These are phyloP conservation scores for Phaeosphaeria sp. DNA, from an alignment of 2,329 filamentous ascomycete species.

Conservation along the genomic window DNA sequence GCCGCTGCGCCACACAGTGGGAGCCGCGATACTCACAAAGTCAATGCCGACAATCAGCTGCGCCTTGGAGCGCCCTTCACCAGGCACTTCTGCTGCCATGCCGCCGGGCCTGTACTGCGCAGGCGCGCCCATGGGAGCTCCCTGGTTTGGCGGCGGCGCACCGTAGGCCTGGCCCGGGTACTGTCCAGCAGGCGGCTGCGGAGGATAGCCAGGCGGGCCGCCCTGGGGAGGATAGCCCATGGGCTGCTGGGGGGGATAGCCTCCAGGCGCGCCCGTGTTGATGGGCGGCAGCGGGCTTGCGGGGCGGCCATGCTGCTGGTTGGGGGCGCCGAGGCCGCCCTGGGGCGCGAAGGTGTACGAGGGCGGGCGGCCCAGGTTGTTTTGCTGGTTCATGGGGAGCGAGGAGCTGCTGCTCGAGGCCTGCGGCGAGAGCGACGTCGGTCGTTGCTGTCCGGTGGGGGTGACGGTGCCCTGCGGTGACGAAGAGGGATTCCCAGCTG, in stretches of 20 bases:
- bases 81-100: slow-evolving; percentile 77
- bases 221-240: slow-evolving; percentile 51
- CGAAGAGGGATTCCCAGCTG: slow-evolving; percentile 58
- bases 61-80: slow-evolving; percentile 87
- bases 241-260: slow-evolving; percentile 47
- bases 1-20: slow-evolving; percentile 16
- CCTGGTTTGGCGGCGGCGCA: slow-evolving; percentile 35
- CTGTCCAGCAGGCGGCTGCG: slow-evolving; percentile 40
- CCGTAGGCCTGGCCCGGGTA: slow-evolving; percentile 39
- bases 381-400: slow-evolving; percentile 62
- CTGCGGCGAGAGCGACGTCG: slow-evolving; percentile 49
- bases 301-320: slow-evolving; percentile 53
- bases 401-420: slow-evolving; percentile 48
- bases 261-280: slow-evolving; percentile 59
- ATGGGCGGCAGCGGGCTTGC: slow-evolving; percentile 64
- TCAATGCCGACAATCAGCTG: slow-evolving; percentile 99
- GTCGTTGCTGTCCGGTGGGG: slow-evolving; percentile 47
- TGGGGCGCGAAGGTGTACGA: slow-evolving; percentile 65
- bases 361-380: slow-evolving; percentile 66
- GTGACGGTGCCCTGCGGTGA: slow-evolving; percentile 42
- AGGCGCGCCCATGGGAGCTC: slow-evolving; percentile 39
- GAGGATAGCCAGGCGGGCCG: slow-evolving; percentile 50
- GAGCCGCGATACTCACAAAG: slow-evolving; percentile 69
- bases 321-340: slow-evolving; percentile 45
- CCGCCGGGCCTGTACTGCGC: slow-evolving; percentile 40